Evolutionary conservation across 257 asterid genomes (phyloP).

Genomic region (Solanum tarapatanum): DNA sequence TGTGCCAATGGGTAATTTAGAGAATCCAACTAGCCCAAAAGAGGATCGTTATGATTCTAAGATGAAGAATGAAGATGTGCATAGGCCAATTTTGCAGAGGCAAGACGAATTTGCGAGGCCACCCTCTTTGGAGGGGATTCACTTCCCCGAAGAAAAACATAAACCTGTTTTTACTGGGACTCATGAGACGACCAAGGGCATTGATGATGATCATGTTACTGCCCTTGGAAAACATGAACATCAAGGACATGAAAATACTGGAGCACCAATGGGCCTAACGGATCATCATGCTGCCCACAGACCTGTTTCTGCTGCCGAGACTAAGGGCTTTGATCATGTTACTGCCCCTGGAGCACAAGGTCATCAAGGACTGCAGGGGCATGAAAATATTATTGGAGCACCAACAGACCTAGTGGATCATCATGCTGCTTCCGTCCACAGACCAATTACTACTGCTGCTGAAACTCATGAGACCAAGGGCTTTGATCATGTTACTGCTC

Average conservation of each 20-base stretch:
- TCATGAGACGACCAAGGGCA: neutral
- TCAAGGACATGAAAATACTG: slow-evolving; percentile 1
- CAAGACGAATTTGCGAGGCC: neutral
- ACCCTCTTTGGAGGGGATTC: neutral
- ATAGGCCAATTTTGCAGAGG: neutral
- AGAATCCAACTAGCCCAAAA: slow-evolving; percentile 13
- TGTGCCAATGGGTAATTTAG: slow-evolving; percentile 9
- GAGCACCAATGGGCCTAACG: slow-evolving; percentile 7
- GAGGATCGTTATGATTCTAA: slow-evolving; percentile 17
- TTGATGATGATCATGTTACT: neutral
- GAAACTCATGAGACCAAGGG: neutral
- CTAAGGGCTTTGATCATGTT: neutral
- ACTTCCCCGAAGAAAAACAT: neutral
- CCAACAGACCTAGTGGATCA: slow-evolving; percentile 6
- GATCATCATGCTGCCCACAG: neutral
- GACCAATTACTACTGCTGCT: neutral
- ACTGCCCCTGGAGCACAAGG: neutral
- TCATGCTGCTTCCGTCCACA: neutral
- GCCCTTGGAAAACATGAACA: neutral
- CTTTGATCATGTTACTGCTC: neutral
- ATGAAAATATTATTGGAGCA: slow-evolving; percentile 11
- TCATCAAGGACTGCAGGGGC: neutral
- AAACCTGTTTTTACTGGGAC: neutral
- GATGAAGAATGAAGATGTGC: neutral
- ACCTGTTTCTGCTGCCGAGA: neutral